Evolutionary conservation across 192 early-diverging fungal genomes (phyloP).

Genomic region (Coemansia interrupta): DNA sequence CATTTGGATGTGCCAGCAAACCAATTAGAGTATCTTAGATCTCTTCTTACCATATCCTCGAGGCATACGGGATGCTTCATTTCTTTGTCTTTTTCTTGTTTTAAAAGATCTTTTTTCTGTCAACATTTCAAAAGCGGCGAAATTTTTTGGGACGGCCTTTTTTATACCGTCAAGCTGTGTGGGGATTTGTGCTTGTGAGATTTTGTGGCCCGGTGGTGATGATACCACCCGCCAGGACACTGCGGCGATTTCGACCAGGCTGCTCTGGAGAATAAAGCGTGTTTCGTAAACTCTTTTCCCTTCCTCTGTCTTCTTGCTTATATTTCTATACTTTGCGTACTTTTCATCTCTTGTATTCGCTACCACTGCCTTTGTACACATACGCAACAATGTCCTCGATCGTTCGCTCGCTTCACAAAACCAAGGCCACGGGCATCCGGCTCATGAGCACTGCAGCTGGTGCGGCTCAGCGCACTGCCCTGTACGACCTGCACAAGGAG

Average conservation of each 20-base stretch:
- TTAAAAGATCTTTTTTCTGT: not conserved
- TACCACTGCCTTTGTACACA: too few relatives aligned
- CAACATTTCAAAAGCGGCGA: not conserved
- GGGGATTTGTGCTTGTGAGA: too few relatives aligned
- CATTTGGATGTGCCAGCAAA: constrained; percentile 83
- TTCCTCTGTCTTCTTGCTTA: not conserved
- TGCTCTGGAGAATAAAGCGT: too few relatives aligned
- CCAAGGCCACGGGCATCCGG: constrained; percentile 11
- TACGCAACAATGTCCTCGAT: constrained; percentile 2
- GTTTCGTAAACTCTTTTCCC: too few relatives aligned
- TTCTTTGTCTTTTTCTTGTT: not conserved
- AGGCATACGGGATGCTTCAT: not conserved
- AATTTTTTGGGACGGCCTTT: not conserved
- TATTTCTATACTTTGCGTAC: not conserved
- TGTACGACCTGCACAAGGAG: constrained; percentile 89
- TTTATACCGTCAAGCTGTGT: too few relatives aligned
- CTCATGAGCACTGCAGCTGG: constrained; percentile 35
- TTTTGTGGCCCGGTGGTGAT: too few relatives aligned
- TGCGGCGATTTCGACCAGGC: too few relatives aligned
- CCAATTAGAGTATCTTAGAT: constrained; percentile 13
- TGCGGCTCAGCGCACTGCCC: constrained; percentile 66
- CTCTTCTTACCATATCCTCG: constrained; percentile 4
- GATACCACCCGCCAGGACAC: too few relatives aligned
- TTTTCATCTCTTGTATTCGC: not conserved
- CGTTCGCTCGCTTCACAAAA: constrained; percentile 7